Conservation (phyloP, 139 green algal genomes). For the Tetradesmus lagerheimii region DNA sequence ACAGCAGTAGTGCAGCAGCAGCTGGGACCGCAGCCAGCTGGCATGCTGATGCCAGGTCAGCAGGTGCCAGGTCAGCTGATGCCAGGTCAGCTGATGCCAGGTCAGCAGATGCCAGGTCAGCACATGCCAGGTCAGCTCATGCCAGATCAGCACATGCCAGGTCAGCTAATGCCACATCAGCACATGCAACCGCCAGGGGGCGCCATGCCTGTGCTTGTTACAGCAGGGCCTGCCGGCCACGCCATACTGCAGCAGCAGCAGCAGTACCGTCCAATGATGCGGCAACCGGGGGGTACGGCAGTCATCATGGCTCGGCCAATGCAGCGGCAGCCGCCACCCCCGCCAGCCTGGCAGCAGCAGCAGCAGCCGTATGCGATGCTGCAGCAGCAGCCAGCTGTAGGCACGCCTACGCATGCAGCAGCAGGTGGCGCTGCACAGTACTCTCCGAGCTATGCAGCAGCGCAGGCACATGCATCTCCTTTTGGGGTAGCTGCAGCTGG, state of each 20-base stretch:
- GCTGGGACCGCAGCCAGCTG: neutral
- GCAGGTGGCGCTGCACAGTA: neutral
- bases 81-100: neutral
- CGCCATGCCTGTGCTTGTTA: neutral
- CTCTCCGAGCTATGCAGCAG: neutral
- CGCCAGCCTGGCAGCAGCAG: conserved; percentile 1
- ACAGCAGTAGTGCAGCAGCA: conserved; percentile 9
- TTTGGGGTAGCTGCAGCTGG: neutral
- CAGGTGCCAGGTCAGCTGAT: neutral
- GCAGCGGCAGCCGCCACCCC: neutral
- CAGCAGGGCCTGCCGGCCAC: neutral
- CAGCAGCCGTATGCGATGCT: neutral
- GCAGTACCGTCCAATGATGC: neutral
- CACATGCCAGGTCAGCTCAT: neutral
- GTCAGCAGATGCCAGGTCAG: neutral
- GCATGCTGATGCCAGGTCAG: neutral
- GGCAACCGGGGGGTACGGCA: neutral
- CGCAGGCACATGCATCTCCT: neutral
- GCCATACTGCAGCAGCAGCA: neutral
- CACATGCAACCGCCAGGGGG: neutral
- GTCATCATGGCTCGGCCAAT: neutral
- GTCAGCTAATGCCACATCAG: neutral
- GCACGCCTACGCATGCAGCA: neutral
- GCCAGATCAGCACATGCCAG: neutral
- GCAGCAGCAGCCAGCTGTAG: neutral